Evolutionary conservation across 495 filamentous ascomycete species (phyloP).

Genomic region (Talaromyces nanjingensis): DNA sequence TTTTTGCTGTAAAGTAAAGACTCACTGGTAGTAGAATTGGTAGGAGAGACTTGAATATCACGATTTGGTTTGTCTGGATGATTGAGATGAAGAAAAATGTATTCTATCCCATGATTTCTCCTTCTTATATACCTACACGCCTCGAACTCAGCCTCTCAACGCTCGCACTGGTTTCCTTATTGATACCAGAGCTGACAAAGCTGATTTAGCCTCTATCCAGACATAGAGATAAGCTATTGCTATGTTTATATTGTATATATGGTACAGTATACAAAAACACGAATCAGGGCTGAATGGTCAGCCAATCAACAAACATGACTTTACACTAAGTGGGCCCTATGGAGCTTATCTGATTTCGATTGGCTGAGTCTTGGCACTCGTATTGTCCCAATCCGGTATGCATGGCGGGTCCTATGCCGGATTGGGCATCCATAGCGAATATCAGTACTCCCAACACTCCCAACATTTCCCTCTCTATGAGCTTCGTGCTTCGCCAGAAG

Average conservation of each 20-base stretch:
- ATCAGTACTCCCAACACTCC: background rate
- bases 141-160: background rate
- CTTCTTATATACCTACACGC: background rate
- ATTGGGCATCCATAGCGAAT: background rate
- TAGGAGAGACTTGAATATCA: background rate
- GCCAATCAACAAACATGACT: background rate
- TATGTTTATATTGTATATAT: background rate
- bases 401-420: too few relatives aligned
- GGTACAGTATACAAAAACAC: too few relatives aligned
- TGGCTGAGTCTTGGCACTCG: background rate
- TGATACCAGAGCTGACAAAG: background rate
- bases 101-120: background rate
- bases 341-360: background rate
- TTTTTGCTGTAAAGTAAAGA: background rate
- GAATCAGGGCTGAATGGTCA: background rate
- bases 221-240: background rate
- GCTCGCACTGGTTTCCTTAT: background rate
- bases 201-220: background rate
- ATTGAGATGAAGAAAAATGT: background rate
- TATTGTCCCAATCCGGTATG: background rate
- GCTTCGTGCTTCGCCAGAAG: too few relatives aligned
- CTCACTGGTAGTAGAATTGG: background rate
- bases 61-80: background rate
- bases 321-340: background rate
- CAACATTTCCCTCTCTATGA: background rate